Conservation (phyloP, 257 asterid genomes). For the Plantago elongata region DNA sequence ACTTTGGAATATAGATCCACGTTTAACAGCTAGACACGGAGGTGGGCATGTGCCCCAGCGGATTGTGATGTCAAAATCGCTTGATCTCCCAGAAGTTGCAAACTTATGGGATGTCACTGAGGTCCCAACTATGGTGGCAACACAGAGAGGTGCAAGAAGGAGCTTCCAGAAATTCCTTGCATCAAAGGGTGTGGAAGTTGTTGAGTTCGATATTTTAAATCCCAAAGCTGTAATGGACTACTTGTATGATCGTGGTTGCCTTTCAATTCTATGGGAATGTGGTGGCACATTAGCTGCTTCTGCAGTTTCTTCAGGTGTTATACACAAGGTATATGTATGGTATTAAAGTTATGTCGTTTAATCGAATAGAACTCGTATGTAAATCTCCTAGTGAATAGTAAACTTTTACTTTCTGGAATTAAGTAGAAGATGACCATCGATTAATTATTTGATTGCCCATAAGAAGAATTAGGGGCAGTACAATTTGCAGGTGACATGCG, state of each 20-base stretch:
- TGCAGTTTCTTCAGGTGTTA: slow-evolving; percentile 80
- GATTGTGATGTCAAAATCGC: slow-evolving; percentile 85
- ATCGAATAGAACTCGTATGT: not conserved
- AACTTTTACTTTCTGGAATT: not conserved
- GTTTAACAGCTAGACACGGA: slow-evolving; percentile 89
- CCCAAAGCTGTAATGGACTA: slow-evolving; percentile 84
- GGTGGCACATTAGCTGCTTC: slow-evolving; percentile 97
- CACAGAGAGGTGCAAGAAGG: slow-evolving; percentile 93
- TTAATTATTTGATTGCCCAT: not conserved
- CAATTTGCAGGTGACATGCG: not conserved
- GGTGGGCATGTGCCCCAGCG: slow-evolving; percentile 93
- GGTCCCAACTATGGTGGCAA: slow-evolving; percentile 79
- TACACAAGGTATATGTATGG: slow-evolving; percentile 65
- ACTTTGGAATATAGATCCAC: slow-evolving; percentile 68
- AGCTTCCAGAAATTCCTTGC: slow-evolving; percentile 86
- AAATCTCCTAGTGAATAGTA: not conserved
- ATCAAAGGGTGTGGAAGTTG: slow-evolving; percentile 93
- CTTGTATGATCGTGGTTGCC: slow-evolving; percentile 88
- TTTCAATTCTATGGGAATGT: slow-evolving; percentile 93
- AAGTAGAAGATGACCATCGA: not conserved
- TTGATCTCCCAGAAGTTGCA: slow-evolving; percentile 88
- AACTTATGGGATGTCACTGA: slow-evolving; percentile 84
- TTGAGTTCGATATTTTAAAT: slow-evolving; percentile 83
- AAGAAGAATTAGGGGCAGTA: too few species aligned
- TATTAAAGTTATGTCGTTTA: not conserved